Evolutionary conservation across 1,139 yeast species (phyloP), one percentile per base, ranked within the genome.

Genomic region (Pneumocystis oryctolagi): DNA sequence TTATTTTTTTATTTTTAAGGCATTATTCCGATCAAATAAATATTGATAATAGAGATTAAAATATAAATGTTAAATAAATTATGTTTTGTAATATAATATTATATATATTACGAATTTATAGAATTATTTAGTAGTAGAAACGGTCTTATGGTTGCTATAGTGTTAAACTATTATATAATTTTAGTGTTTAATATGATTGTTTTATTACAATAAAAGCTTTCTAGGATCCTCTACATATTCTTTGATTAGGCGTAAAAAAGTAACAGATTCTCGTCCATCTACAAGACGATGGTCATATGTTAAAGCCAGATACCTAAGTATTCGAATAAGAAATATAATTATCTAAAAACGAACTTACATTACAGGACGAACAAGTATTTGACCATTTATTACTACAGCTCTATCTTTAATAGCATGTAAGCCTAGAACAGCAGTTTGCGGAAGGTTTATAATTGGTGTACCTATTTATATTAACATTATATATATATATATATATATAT

Each of bases 181-280:
- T 20, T 39, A 20, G 2, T 28, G 18, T 57, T 30, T 57, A 25
- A 9, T 25, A 47, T 47, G 25, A 5, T 25, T 25, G 18, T 47
- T 20, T 20, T 28, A 14, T 25, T 65, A 76, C 75, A 92, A 82
- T 75, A 92, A 82, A 98, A 92, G 92, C 82, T 89, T 92, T 82
- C 96, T 87, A 77, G 99, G 99, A 76, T 92, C 99, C 80, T 94
- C 98, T 71, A 92, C 87, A 77, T 88, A 84, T 79, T 92, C 98
- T 82, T 92, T 92, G 69, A 92, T 84, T 60, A 96, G 88, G 80
- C 84, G 89, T 78, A 92, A 83, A 89, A 90, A 92, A 65, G 94
- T 88, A 68, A 94, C 98, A 62, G 97, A 97, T 80, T 92, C 99
- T 79, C 98, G 87, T 71, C 99, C 99, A 75, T 92, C 99, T 74